Conservation (phyloP, 108 stramenopile species). For the Skeletonema potamos region DNA sequence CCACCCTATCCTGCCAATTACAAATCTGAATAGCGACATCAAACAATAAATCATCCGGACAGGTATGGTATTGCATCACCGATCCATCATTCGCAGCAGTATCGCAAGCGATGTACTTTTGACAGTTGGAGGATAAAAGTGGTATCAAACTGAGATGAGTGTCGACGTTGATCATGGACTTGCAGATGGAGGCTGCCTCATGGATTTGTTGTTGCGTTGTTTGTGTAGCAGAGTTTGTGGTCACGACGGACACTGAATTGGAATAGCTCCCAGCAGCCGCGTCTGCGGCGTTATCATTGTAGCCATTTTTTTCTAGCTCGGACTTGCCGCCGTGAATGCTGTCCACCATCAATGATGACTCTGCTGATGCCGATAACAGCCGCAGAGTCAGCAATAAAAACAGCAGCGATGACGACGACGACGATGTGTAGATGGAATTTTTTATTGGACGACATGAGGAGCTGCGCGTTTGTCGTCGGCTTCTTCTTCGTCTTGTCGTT, state of each 20-base stretch:
- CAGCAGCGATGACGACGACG: not conserved
- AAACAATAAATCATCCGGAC: not conserved
- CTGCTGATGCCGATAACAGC: not conserved
- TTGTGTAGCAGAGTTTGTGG: no score
- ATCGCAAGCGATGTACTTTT: not conserved
- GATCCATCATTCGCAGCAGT: not conserved
- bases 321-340: no score
- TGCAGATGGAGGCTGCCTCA: not conserved
- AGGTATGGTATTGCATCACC: not conserved
- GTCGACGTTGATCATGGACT: no score
- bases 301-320: no score
- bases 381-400: no score
- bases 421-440: not conserved
- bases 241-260: no score
- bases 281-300: no score
- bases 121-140: not conserved
- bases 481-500: not conserved
- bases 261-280: no score
- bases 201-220: no score
- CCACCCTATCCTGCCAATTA: not conserved
- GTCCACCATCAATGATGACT: no score
- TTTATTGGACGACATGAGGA: no score
- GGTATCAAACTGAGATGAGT: not conserved
- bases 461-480: not conserved
- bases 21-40: not conserved